Evolutionary conservation across 176 grass and related monocot species (phyloP).

Genomic region (Aegilops longissima): DNA sequence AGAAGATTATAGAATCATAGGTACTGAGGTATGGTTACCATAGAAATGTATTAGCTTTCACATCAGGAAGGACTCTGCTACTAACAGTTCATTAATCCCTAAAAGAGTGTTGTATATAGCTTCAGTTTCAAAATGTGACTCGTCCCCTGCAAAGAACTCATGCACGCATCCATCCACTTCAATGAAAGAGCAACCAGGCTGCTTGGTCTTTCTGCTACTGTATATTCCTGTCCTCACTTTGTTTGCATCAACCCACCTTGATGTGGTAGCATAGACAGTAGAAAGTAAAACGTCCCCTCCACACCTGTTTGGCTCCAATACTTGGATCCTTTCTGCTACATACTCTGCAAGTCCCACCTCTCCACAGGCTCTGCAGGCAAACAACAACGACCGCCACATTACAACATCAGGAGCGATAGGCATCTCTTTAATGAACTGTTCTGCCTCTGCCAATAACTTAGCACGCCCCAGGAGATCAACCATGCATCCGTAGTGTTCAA

Average conservation of each 20-base stretch:
- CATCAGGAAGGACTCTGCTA: conserved; percentile 38
- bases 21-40: neutral
- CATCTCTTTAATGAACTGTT: conserved; percentile 75
- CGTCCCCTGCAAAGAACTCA: conserved; percentile 71
- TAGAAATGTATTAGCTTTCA: conserved; percentile 25
- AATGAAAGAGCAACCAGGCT: conserved; percentile 84
- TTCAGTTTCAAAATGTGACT: conserved; percentile 56
- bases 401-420: conserved; percentile 64
- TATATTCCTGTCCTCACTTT: conserved; percentile 56
- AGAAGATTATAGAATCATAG: conserved; percentile 7
- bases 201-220: conserved; percentile 49
- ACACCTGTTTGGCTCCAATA: conserved; percentile 55
- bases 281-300: conserved; percentile 79
- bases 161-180: conserved; percentile 78
- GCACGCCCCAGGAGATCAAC: conserved; percentile 86
- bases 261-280: conserved; percentile 81
- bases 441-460: conserved; percentile 62
- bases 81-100: conserved; percentile 49
- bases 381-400: conserved; percentile 82
- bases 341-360: conserved; percentile 69
- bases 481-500: conserved; percentile 86
- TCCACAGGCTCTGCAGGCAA: conserved; percentile 66
- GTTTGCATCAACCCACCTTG: conserved; percentile 75
- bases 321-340: conserved; percentile 59
- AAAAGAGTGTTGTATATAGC: conserved; percentile 62